These are phyloP conservation scores for Emmonsiellopsis sp. DNA, from an alignment of 2,329 filamentous ascomycete genomes.

Conservation along the genomic window DNA sequence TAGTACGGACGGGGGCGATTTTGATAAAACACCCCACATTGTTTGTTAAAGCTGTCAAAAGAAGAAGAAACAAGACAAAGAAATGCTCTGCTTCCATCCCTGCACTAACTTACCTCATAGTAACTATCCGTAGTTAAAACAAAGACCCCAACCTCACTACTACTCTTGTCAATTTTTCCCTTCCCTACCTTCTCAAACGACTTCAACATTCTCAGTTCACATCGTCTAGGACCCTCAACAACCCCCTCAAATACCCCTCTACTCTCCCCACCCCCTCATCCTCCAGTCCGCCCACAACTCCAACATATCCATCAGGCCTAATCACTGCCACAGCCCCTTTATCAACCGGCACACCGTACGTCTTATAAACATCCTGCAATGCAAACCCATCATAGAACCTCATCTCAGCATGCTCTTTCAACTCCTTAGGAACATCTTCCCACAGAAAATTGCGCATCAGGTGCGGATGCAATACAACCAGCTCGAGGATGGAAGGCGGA, in stretches of 20 bases:
- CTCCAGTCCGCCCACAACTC: constrained; percentile 16
- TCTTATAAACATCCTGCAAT: constrained; percentile 26
- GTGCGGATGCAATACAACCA: constrained; percentile 26
- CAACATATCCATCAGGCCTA: constrained; percentile 32
- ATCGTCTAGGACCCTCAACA: not conserved
- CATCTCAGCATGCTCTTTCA: constrained; percentile 28
- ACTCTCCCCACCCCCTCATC: constrained; percentile 18
- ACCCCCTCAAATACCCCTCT: constrained; percentile 16
- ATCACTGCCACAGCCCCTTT: constrained; percentile 26
- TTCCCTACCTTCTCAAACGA: no score
- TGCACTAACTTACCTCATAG: no score
- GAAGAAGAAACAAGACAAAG: no score
- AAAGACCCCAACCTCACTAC: no score
- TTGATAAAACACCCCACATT: no score
- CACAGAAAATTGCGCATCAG: constrained; percentile 21
- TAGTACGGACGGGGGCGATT: no score
- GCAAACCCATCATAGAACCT: constrained; percentile 24
- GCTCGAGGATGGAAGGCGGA: constrained; percentile 18
- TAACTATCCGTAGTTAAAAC: no score
- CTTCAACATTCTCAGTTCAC: no score
- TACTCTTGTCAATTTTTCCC: no score
- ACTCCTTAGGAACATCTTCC: constrained; percentile 20
- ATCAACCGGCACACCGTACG: constrained; percentile 24
- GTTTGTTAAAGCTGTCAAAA: no score
- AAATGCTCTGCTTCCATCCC: no score